These are phyloP conservation scores for Platanthera guangdongensis DNA, from an alignment of 106 monocot genomes.

Conservation along the genomic window DNA sequence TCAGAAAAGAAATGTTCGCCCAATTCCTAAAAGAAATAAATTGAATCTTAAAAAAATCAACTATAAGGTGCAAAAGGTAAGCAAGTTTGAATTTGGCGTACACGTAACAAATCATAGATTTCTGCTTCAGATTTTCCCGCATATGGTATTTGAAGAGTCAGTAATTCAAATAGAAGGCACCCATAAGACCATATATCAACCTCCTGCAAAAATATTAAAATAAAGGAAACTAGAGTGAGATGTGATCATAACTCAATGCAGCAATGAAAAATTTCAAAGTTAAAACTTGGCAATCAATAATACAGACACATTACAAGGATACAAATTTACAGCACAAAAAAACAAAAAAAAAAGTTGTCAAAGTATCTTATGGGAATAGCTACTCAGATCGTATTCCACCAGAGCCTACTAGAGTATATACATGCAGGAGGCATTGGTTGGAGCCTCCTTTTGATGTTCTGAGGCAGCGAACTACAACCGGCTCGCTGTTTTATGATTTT, in stretches of 20 bases:
- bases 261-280: neutral
- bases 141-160: conserved; percentile 75
- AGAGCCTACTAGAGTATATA: too few relatives aligned
- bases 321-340: neutral
- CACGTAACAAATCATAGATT: conserved; percentile 60
- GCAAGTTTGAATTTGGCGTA: conserved; percentile 11
- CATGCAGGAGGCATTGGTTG: too few relatives aligned
- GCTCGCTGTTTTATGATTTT: too few relatives aligned
- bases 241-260: neutral
- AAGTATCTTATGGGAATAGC: neutral
- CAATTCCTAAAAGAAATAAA: too few relatives aligned
- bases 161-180: conserved; percentile 71
- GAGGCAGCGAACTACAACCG: too few relatives aligned
- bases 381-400: too few relatives aligned
- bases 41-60: too few relatives aligned
- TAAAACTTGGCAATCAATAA: neutral
- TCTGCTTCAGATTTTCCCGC: conserved; percentile 55
- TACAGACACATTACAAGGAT: neutral
- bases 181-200: conserved; percentile 99
- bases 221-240: neutral
- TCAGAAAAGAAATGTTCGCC: too few relatives aligned
- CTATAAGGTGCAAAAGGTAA: neutral
- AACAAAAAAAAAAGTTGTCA: neutral
- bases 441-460: too few relatives aligned
- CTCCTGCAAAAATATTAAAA: conserved; percentile 45